Conservation (phyloP, 2,329 filamentous ascomycete genomes). For the Colletotrichum incanum region DNA sequence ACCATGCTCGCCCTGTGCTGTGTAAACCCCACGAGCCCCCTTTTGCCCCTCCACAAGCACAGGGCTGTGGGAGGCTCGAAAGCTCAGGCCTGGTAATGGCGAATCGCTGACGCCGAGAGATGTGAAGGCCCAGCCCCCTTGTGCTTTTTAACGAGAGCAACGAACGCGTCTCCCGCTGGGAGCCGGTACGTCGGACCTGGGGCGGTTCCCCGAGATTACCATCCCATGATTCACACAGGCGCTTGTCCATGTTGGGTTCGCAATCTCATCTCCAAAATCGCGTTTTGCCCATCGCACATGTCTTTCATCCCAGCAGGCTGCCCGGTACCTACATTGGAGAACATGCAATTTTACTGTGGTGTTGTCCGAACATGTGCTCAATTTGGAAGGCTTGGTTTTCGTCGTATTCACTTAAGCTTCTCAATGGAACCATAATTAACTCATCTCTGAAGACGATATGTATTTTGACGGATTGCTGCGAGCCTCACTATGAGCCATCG, state of each 20-base stretch:
- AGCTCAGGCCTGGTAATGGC: conserved; percentile 15
- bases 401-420: neutral
- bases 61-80: conserved; percentile 34
- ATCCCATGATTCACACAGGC: conserved; percentile 19
- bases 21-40: conserved; percentile 5
- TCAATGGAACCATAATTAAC: neutral
- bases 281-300: conserved; percentile 28
- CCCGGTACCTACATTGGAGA: neutral
- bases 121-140: conserved; percentile 25
- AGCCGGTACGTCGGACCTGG: conserved; percentile 21
- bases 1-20: neutral
- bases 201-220: conserved; percentile 25
- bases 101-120: neutral
- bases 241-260: conserved; percentile 12
- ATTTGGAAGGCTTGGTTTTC: neutral
- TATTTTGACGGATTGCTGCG: neutral
- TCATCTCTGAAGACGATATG: neutral
- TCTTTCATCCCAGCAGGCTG: conserved; percentile 7
- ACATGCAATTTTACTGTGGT: neutral
- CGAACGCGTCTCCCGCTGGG: conserved; percentile 21
- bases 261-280: conserved; percentile 28
- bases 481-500: neutral
- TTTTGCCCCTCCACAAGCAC: conserved; percentile 33
- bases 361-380: conserved; percentile 33
- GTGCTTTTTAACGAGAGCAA: conserved; percentile 11